Evolutionary conservation across 202 grass and related monocot genomes (phyloP), one percentile per base, ranked within the genome.

Genomic region (Bolboschoenoplectus hybrid): DNA sequence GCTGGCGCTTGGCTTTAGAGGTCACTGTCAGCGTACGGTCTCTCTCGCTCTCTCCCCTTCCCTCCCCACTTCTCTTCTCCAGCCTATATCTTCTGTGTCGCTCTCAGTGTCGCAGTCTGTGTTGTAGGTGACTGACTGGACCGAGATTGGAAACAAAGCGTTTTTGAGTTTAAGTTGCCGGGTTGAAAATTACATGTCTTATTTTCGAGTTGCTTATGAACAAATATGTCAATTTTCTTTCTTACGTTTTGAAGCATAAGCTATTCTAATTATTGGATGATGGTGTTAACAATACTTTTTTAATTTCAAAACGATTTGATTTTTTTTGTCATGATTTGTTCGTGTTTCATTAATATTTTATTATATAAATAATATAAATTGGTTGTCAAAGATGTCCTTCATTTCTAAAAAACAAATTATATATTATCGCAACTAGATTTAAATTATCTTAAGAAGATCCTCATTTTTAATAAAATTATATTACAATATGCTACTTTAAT

Each of bases 1-100:
- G 84, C 79, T 82, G 75, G 16, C 32, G 12, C 65, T 62, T 66
- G 56, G 81, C 86, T 88, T 88, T 88, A 62, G 72, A 62, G 41
- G 76, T 86, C 84, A 7, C 16, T 63, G 86, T 74, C 86, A 87
- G 53, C 17, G 86, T 87, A 74, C 85, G 77, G 85, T 84, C 32
- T 53, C 63, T 67, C 47, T 16, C 2, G 56, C 35, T 84, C 34
- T 10, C 36, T 82, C 58, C 6, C n/a, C 36, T 20, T 14, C 17
- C 12, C 4, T 32, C n/a, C 26, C 16, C 47, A 6, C 51, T 49
- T 75, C 47, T 5, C 78, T 43, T 71, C 14, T 43, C 35, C 7
- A 60, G 51, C 51, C 57, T n/a, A 80, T 80, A 80, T 80, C 61
- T 80, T 80, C 63, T 69, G 46, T 69, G 63, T 68, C 49, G 65